Conservation (phyloP, 345 rosid species). For the Syzygium jambos region DNA sequence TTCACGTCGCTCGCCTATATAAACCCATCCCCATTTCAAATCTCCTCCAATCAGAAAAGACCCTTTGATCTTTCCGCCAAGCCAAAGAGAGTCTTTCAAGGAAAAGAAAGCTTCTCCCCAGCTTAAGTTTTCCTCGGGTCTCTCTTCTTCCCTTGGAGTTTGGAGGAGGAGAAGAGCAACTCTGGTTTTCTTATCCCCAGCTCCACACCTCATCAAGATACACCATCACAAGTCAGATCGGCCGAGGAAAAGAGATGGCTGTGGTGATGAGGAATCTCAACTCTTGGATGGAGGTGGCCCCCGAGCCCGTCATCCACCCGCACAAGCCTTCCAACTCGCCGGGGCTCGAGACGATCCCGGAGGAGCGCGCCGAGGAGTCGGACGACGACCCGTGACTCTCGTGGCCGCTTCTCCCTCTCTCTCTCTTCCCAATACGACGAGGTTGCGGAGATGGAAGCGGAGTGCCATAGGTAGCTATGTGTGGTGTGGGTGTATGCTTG, state of each 20-base stretch:
- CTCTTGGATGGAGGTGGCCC: constrained; percentile 38
- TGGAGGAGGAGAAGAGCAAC: constrained; percentile 2
- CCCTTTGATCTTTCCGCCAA: not conserved
- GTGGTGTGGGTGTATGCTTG: not conserved
- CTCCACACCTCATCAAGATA: not conserved
- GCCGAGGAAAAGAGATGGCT: constrained; percentile 5
- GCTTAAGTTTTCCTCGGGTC: not conserved
- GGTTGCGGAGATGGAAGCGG: not conserved
- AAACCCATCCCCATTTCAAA: not conserved
- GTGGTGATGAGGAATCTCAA: not conserved
- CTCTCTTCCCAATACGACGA: not conserved
- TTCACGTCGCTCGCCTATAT: not conserved
- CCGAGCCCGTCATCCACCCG: constrained; percentile 28
- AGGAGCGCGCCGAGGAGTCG: constrained; percentile 16
- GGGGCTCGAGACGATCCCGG: constrained; percentile 25
- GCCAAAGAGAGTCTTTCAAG: not conserved
- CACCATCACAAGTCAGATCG: not conserved
- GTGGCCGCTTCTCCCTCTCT: not conserved
- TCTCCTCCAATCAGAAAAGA: not conserved
- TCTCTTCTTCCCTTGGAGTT: constrained; percentile 2
- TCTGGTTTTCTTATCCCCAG: not conserved
- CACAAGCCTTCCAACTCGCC: constrained; percentile 34
- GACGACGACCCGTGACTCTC: not conserved
- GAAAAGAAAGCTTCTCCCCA: not conserved
- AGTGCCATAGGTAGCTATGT: not conserved